Evolutionary conservation across 164 flowering plant genomes (phyloP), one percentile per base, ranked within the genome.

Genomic region (Sedum album): DNA sequence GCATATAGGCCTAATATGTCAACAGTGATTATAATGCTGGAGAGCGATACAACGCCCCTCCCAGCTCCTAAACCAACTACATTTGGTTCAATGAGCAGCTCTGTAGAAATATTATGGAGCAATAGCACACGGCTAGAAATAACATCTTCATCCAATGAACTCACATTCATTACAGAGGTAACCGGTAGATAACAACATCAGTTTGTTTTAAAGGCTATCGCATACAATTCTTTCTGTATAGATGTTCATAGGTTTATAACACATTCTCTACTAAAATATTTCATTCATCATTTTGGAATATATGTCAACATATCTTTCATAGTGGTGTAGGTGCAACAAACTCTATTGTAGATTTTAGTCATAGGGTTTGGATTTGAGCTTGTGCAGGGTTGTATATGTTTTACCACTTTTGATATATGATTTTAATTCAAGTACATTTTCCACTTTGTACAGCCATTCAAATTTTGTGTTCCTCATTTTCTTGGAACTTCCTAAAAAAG

Each of bases 1-100:
- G n/a, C 38, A 9, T 31, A 65, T 23, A 79, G 85, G 67, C 83
- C 85, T 39, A 74, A 72, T n/a, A 79, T 82, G 83, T 73, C 78
- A 13, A 4, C 74, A 0, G 79, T 82, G 31, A 64, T 77, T 44
- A 23, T 80, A 30, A 80, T 82, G 85, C 46, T 80, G 23, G 79
- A 75, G 57, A 80, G 82, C 62, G 77, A 79, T 60, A 20, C 66
- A 31, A 48, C 68, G 15, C 18, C 23, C 39, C 67, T 79, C 18
- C 76, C 77, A 11, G 4, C 28, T 42, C 82, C 82, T 3, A 73
- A 48, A 69, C 77, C 75, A 53, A 80, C 84, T 5, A 73, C 75
- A 2, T 67, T 57, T 28, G 69, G 74, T 46, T 79, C 82, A 30
- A 67, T 69, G 69, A 72, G 76, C 46, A 68, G 73, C 44, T 76